These are phyloP conservation scores for Lactarius deliciosus DNA, from an alignment of 768 basidiomycete genomes.

Conservation along the genomic window DNA sequence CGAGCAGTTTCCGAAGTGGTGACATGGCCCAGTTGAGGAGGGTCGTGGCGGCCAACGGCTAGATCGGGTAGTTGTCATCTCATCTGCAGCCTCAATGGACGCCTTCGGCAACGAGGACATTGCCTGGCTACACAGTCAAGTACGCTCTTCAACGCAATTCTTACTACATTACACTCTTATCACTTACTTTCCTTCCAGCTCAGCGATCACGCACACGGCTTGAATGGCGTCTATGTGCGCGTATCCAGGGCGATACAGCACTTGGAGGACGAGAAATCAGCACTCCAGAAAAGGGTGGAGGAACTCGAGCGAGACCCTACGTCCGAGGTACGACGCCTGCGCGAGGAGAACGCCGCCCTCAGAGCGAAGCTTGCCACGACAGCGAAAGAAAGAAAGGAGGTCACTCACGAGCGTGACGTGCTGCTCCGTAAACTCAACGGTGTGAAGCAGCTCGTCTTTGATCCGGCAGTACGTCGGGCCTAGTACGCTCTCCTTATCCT, in stretches of 20 bases:
- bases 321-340: slow-evolving; percentile 20
- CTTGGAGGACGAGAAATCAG: slow-evolving; percentile 32
- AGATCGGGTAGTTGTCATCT: neutral
- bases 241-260: slow-evolving; percentile 29
- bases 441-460: slow-evolving; percentile 18
- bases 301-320: slow-evolving; percentile 40
- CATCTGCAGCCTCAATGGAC: slow-evolving; percentile 10
- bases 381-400: slow-evolving; percentile 17
- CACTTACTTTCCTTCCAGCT: slow-evolving; percentile 1
- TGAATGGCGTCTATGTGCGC: slow-evolving; percentile 36
- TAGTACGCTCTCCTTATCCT: neutral
- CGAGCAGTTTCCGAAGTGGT: slow-evolving; percentile 42
- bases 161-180: neutral
- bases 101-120: slow-evolving; percentile 17
- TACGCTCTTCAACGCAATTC: neutral
- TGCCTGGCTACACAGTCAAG: slow-evolving; percentile 14
- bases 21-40: slow-evolving; percentile 13
- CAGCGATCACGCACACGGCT: slow-evolving; percentile 4
- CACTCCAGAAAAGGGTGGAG: slow-evolving; percentile 35
- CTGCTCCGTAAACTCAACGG: slow-evolving; percentile 17
- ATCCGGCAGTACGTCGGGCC: slow-evolving; percentile 2
- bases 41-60: neutral
- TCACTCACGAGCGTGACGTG: slow-evolving; percentile 22
- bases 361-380: slow-evolving; percentile 13
- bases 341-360: slow-evolving; percentile 25